phyloP scores from a whole-genome alignment of 2,329 filamentous ascomycete species.

The Tolypocladium paradoxum region DNA sequence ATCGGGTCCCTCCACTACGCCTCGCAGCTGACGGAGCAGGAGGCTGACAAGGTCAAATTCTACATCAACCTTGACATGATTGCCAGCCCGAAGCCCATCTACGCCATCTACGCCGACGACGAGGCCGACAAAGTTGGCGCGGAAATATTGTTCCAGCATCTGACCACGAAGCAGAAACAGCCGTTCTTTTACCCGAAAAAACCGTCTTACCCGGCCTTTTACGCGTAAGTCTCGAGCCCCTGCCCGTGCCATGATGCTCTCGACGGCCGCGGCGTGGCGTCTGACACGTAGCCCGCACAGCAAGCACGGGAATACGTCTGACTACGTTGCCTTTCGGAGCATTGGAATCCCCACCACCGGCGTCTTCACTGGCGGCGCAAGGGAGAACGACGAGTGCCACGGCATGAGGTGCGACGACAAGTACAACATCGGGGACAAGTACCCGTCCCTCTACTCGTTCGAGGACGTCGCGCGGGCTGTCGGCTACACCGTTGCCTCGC shows the following conservation, averaged over 20 bases:
- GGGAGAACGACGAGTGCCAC: conserved; percentile 7
- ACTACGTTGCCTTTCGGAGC: conserved; percentile 29
- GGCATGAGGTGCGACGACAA: background rate
- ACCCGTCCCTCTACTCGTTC: no score
- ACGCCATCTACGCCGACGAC: conserved; percentile 27
- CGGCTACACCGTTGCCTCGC: no score
- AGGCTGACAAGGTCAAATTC: conserved; percentile 46
- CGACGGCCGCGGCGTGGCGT: no score
- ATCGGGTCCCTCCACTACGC: conserved; percentile 31
- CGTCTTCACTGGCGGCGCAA: conserved; percentile 26
- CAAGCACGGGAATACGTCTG: conserved; percentile 4
- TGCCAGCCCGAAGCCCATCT: conserved; percentile 26
- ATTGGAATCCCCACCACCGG: conserved; percentile 29
- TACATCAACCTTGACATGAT: conserved; percentile 68
- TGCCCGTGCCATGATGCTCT: no score
- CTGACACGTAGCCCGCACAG: background rate
- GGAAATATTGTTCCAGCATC: conserved; percentile 1
- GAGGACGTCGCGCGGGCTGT: no score
- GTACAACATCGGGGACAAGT: background rate
- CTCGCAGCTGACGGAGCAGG: conserved; percentile 20
- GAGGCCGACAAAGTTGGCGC: conserved; percentile 27
- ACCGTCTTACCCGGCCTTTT: no score
- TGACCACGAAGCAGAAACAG: no score
- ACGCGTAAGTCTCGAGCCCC: no score
- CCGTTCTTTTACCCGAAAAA: no score